Evolutionary conservation across 495 filamentous ascomycete genomes (phyloP).

Genomic region (Talaromyces adpressus): DNA sequence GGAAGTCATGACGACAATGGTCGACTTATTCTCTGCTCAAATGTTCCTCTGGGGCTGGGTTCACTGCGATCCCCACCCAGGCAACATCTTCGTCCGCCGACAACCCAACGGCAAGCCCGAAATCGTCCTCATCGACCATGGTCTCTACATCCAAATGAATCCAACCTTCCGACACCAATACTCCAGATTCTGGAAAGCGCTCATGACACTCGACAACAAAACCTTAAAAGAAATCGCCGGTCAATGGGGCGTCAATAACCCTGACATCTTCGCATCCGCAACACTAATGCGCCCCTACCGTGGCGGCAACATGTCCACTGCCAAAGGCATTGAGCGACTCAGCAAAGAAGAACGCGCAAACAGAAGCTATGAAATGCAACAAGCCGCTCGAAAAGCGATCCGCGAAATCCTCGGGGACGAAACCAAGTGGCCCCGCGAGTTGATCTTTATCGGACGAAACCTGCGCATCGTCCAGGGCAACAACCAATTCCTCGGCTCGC

Average conservation of each 20-base stretch:
- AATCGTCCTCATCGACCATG: slow-evolving; percentile 93
- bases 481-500: slow-evolving; percentile 80
- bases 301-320: slow-evolving; percentile 66
- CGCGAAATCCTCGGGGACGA: slow-evolving; percentile 82
- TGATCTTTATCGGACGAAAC: slow-evolving; percentile 93
- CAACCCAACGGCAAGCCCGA: slow-evolving; percentile 74
- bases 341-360: slow-evolving; percentile 44
- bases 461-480: slow-evolving; percentile 86
- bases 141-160: slow-evolving; percentile 86
- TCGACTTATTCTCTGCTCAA: slow-evolving; percentile 89
- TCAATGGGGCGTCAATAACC: slow-evolving; percentile 79
- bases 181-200: slow-evolving; percentile 83
- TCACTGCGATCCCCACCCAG: slow-evolving; percentile 94
- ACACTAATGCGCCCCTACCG: slow-evolving; percentile 87
- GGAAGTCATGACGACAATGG: slow-evolving; percentile 91
- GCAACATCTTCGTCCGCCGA: slow-evolving; percentile 92
- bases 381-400: slow-evolving; percentile 74
- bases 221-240: slow-evolving; percentile 63
- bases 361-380: slow-evolving; percentile 77
- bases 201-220: slow-evolving; percentile 88
- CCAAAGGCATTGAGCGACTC: slow-evolving; percentile 53
- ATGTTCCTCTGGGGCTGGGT: slow-evolving; percentile 95
- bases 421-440: slow-evolving; percentile 84
- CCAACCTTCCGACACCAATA: slow-evolving; percentile 85
- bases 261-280: slow-evolving; percentile 84